These are phyloP conservation scores for Orbilia quercus DNA, from an alignment of 2,329 filamentous ascomycete species.

Conservation along the genomic window DNA sequence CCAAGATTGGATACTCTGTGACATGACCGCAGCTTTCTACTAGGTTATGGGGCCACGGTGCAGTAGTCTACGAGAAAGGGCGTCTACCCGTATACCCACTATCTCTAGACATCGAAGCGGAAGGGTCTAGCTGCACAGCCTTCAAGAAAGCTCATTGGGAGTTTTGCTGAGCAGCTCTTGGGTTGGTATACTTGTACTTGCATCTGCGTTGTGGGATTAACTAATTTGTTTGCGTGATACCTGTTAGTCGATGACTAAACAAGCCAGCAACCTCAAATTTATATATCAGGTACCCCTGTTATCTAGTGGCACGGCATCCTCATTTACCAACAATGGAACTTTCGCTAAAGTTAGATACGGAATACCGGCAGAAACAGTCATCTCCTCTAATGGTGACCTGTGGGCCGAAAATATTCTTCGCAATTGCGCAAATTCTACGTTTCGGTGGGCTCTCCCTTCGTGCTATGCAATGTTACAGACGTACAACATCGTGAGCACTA, in stretches of 20 bases:
- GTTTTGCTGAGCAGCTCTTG: background rate
- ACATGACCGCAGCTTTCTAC: conserved; percentile 41
- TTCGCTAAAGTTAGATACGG: conserved; percentile 54
- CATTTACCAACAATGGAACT: conserved; percentile 4
- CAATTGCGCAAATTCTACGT: background rate
- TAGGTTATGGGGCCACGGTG: conserved; percentile 1
- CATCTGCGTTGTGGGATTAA: conserved; percentile 23
- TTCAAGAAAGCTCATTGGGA: background rate
- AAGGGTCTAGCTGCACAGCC: conserved; percentile 44
- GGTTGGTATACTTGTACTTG: too few relatives aligned
- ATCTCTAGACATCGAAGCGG: conserved; percentile 21
- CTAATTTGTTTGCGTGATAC: background rate
- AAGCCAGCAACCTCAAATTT: conserved; percentile 11
- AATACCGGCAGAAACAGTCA: conserved; percentile 2
- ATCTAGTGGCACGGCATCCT: conserved; percentile 14
- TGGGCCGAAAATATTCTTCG: background rate
- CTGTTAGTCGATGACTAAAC: conserved; percentile 56
- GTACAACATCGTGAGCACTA: conserved; percentile 52
- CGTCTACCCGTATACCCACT: conserved; percentile 10
- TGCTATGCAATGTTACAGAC: conserved; percentile 19
- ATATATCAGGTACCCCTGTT: conserved; percentile 10
- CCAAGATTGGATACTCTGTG: conserved; percentile 20
- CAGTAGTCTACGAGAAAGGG: conserved; percentile 17
- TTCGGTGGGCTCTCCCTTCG: background rate
- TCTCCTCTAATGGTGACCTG: background rate